Percentiles rank a stretch among this genome's conserved stretches.
Evolutionary conservation across 768 basidiomycete genomes (phyloP).

Genomic region (Tylopilus felleus): DNA sequence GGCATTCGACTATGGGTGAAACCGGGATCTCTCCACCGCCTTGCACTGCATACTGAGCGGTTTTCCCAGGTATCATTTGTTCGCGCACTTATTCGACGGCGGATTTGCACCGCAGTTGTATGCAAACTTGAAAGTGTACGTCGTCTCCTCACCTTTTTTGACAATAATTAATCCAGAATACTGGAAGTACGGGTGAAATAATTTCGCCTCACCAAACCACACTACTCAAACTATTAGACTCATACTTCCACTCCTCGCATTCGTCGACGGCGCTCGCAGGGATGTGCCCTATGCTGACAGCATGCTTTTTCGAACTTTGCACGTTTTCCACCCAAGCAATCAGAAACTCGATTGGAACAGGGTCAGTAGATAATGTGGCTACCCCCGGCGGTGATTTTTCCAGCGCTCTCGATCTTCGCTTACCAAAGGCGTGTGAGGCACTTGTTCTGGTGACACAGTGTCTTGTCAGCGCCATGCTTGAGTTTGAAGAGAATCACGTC

Average conservation of each 20-base stretch:
- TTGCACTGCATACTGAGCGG: constrained; percentile 10
- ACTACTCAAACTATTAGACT: constrained; percentile 85
- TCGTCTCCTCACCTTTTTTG: constrained; percentile 1
- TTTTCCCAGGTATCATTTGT: constrained; percentile 56
- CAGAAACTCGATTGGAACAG: constrained; percentile 40
- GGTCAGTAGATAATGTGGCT: constrained; percentile 8
- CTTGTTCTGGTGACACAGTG: constrained; percentile 77
- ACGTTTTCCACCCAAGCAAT: constrained; percentile 55
- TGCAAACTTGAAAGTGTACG: constrained; percentile 57
- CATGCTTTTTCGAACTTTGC: constrained; percentile 58
- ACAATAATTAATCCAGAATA: constrained; percentile 11
- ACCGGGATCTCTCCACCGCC: background rate
- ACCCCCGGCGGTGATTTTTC: constrained; percentile 3
- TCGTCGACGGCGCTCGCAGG: constrained; percentile 36
- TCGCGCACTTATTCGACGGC: constrained; percentile 59
- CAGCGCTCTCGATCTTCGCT: constrained; percentile 56
- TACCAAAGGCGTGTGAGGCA: constrained; percentile 79
- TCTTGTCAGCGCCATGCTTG: constrained; percentile 58
- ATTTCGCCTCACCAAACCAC: constrained; percentile 84
- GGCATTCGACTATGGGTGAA: constrained; percentile 76
- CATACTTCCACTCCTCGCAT: constrained; percentile 64
- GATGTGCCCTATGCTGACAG: constrained; percentile 58
- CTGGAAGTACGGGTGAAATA: constrained; percentile 58
- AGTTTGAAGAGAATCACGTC: constrained; percentile 34
- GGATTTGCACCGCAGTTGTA: constrained; percentile 61